Evolutionary conservation across 2,329 filamentous ascomycete species (phyloP).

Genomic region (Boeremia exigua): DNA sequence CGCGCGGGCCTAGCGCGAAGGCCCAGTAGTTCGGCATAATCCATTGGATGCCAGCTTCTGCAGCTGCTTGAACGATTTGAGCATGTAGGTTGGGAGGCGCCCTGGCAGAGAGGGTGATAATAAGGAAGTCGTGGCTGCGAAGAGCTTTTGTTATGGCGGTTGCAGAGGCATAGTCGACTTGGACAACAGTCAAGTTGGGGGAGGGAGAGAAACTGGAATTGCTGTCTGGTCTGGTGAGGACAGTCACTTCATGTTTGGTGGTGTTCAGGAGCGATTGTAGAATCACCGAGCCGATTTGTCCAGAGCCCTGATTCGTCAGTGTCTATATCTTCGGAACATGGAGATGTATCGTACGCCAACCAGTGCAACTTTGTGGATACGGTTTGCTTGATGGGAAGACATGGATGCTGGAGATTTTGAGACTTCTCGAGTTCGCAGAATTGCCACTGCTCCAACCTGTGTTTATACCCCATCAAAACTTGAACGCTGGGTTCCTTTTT

Average conservation of each 20-base stretch:
- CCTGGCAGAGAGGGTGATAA: slow-evolving; percentile 47
- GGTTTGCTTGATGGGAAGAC: slow-evolving; percentile 2
- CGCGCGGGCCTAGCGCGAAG: slow-evolving; percentile 27
- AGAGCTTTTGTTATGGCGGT: slow-evolving; percentile 43
- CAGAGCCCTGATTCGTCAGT: slow-evolving; percentile 31
- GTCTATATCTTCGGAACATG: background rate
- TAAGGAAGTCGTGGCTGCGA: slow-evolving; percentile 46
- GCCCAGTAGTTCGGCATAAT: slow-evolving; percentile 51
- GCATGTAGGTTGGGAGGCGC: slow-evolving; percentile 37
- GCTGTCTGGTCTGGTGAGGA: slow-evolving; percentile 52
- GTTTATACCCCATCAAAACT: background rate
- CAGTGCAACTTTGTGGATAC: slow-evolving; percentile 42
- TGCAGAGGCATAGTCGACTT: slow-evolving; percentile 40
- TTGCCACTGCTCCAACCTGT: background rate
- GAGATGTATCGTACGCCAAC: slow-evolving; percentile 40
- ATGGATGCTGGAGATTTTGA: background rate
- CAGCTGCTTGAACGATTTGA: slow-evolving; percentile 45
- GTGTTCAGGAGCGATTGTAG: slow-evolving; percentile 45
- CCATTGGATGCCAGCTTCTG: slow-evolving; percentile 46
- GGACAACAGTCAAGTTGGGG: slow-evolving; percentile 43
- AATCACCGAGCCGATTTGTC: slow-evolving; percentile 48
- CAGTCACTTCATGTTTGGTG: slow-evolving; percentile 40
- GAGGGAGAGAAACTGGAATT: slow-evolving; percentile 50
- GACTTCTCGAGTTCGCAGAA: background rate
- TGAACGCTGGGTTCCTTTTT: background rate